A percentile compares a stretch with the other conserved stretches of the same genome.
Conservation (phyloP, 805 yeast genomes). For the Candida railenensis region DNA sequence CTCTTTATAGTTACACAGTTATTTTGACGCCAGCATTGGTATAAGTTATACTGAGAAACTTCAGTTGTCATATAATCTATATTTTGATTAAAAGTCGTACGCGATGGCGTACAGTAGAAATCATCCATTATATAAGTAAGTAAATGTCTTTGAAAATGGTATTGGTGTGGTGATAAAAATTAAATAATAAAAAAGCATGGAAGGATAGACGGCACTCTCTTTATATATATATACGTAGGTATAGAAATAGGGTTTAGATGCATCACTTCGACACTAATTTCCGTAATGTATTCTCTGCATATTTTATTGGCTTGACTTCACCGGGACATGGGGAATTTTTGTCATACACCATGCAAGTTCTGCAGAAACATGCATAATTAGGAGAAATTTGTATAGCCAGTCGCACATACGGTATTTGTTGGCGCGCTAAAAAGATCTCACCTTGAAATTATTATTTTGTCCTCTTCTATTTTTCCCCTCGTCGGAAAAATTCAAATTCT, state of each 20-base stretch:
- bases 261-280: not conserved
- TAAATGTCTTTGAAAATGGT: too few species aligned
- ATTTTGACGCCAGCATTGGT: slow-evolving; percentile 25
- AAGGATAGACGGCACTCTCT: too few species aligned
- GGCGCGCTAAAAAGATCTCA: not conserved
- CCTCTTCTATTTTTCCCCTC: not conserved
- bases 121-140: slow-evolving; percentile 6
- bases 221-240: not conserved
- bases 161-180: too few species aligned
- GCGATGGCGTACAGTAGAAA: slow-evolving; percentile 3
- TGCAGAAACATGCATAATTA: not conserved
- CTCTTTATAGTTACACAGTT: slow-evolving; percentile 15
- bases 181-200: too few species aligned
- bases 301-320: not conserved
- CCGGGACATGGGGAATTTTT: not conserved
- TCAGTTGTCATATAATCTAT: slow-evolving; percentile 28
- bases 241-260: not conserved
- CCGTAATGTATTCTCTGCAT: not conserved
- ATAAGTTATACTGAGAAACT: slow-evolving; percentile 16
- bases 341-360: not conserved
- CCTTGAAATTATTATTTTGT: not conserved
- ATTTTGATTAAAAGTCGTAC: slow-evolving; percentile 16
- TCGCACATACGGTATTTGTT: not conserved
- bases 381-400: not conserved
- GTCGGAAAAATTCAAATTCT: not conserved